These are phyloP conservation scores for Candida sanyaensis DNA, from an alignment of 1,139 yeast genomes.

Conservation along the genomic window DNA sequence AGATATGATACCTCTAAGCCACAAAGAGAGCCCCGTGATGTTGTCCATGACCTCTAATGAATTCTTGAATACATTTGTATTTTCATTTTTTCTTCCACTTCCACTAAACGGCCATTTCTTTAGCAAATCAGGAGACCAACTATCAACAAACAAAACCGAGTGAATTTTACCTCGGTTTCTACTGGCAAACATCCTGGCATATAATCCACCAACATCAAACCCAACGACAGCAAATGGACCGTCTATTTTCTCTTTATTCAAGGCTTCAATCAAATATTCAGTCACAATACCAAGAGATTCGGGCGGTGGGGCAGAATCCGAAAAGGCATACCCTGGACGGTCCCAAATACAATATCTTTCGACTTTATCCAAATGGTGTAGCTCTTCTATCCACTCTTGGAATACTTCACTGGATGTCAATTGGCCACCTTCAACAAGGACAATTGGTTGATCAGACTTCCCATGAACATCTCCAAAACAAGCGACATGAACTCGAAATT, in stretches of 20 bases:
- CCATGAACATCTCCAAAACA: conserved; percentile 59
- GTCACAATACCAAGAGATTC: conserved; percentile 63
- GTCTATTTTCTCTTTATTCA: conserved; percentile 42
- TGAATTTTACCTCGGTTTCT: conserved; percentile 57
- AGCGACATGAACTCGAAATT: conserved; percentile 58
- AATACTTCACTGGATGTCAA: conserved; percentile 62
- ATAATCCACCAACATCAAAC: conserved; percentile 82
- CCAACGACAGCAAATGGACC: conserved; percentile 73
- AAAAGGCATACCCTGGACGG: conserved; percentile 81
- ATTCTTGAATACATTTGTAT: conserved; percentile 32
- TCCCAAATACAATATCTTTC: conserved; percentile 83
- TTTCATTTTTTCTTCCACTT: conserved; percentile 36
- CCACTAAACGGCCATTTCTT: conserved; percentile 47
- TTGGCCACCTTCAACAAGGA: conserved; percentile 77
- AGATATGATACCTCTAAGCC: conserved; percentile 66
- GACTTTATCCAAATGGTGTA: conserved; percentile 59
- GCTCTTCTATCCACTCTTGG: conserved; percentile 72
- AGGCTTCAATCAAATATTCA: conserved; percentile 65
- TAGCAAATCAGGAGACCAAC: conserved; percentile 74
- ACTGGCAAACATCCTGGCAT: conserved; percentile 74
- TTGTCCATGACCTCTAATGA: conserved; percentile 48
- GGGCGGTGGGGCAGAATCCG: conserved; percentile 83
- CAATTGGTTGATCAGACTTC: conserved; percentile 50
- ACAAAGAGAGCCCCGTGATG: conserved; percentile 58
- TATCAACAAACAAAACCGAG: conserved; percentile 69